Evolutionary conservation across 1,284 basidiomycete genomes (phyloP).

Genomic region (Puccinia triticina): DNA sequence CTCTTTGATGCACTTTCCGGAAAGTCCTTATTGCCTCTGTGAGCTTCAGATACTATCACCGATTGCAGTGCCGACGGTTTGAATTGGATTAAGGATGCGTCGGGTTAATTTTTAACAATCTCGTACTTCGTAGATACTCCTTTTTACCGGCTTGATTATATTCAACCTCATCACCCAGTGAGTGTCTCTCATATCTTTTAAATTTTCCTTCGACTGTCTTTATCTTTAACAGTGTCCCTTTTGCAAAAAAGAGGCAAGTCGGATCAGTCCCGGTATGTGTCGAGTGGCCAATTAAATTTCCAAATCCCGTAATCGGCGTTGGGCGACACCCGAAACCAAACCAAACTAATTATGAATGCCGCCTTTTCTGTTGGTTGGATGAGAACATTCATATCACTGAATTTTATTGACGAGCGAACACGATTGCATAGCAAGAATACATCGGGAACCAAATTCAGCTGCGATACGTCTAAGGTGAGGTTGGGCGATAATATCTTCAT

Average conservation of each 20-base stretch:
- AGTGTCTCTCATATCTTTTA: neutral
- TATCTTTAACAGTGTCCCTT: no score
- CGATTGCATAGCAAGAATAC: neutral
- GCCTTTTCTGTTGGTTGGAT: no score
- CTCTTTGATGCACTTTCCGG: neutral
- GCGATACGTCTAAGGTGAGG: neutral
- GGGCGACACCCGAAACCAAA: neutral
- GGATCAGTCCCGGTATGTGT: neutral
- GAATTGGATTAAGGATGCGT: no score
- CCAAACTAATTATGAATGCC: neutral
- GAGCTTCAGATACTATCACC: neutral
- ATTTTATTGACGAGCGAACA: neutral
- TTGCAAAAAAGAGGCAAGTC: neutral
- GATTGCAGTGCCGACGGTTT: no score
- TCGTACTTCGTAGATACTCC: neutral
- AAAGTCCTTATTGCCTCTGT: conserved; percentile 16
- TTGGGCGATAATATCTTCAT: conserved; percentile 25
- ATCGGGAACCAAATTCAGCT: neutral
- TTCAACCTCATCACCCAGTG: conserved; percentile 30
- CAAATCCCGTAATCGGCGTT: neutral
- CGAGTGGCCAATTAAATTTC: neutral
- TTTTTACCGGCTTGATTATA: neutral
- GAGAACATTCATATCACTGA: conserved; percentile 13
- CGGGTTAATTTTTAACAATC: neutral
- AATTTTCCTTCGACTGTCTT: neutral